phyloP scores from a whole-genome alignment of 805 yeast genomes.

The Candida caryicola region DNA sequence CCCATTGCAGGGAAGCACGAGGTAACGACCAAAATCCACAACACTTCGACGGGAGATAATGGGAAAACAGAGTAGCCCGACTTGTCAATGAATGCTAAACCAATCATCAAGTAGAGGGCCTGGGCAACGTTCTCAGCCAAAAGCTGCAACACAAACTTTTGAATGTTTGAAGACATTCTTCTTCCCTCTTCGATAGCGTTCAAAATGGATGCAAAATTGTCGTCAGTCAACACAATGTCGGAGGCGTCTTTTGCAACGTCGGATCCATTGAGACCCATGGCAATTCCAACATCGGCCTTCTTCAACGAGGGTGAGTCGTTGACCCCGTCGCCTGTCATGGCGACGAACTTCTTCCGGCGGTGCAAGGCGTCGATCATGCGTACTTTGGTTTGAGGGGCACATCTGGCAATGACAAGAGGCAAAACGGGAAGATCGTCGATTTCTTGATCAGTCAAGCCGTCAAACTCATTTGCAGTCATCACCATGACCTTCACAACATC shows the following conservation, averaged over 20 bases:
- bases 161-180: constrained; percentile 74
- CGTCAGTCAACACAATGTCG: constrained; percentile 68
- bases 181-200: constrained; percentile 80
- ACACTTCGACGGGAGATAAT: constrained; percentile 69
- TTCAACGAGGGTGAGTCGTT: constrained; percentile 78
- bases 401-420: constrained; percentile 40
- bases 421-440: constrained; percentile 35
- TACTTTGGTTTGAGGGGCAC: constrained; percentile 43
- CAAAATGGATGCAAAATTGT: constrained; percentile 75
- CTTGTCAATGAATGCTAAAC: constrained; percentile 65
- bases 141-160: constrained; percentile 72
- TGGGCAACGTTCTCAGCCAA: constrained; percentile 67
- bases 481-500: constrained; percentile 51
- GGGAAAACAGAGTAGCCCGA: constrained; percentile 75
- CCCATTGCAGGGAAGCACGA: constrained; percentile 87
- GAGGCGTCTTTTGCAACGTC: constrained; percentile 86
- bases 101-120: constrained; percentile 65
- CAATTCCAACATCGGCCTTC: constrained; percentile 77
- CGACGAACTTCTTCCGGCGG: constrained; percentile 34
- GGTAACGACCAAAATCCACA: constrained; percentile 77
- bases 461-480: constrained; percentile 39
- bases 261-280: constrained; percentile 76
- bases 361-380: constrained; percentile 42
- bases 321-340: constrained; percentile 64
- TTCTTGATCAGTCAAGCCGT: constrained; percentile 28